A percentile compares a stretch with the other conserved stretches of the same genome.
These are phyloP conservation scores for Cryphonectria carpinicola DNA, from an alignment of 2,329 filamentous ascomycete genomes.

Conservation along the genomic window DNA sequence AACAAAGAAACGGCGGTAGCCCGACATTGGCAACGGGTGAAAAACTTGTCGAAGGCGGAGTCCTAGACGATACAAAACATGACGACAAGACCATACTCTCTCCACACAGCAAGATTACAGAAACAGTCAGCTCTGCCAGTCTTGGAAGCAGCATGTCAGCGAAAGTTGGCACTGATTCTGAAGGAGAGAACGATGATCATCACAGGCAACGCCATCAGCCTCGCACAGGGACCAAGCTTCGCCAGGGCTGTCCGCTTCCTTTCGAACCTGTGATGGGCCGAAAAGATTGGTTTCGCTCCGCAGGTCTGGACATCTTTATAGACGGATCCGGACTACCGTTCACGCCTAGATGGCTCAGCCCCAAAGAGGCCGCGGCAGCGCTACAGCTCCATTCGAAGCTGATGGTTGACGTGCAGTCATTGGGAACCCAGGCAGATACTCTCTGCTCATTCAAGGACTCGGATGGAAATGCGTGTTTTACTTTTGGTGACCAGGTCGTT, in stretches of 20 bases:
- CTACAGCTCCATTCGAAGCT: neutral
- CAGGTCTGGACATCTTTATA: neutral
- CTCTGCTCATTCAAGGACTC: neutral
- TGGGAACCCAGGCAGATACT: neutral
- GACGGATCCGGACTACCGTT: slow-evolving; percentile 5
- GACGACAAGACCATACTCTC: too few relatives aligned
- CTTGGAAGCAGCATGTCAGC: neutral
- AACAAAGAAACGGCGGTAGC: neutral
- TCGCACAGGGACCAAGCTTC: neutral
- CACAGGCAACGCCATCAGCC: neutral
- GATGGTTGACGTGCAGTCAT: slow-evolving; percentile 1
- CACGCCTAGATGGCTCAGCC: neutral
- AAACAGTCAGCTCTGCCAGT: neutral
- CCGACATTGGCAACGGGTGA: too few relatives aligned
- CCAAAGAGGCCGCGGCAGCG: neutral
- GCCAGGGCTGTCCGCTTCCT: neutral
- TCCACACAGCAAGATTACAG: neutral
- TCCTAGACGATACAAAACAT: neutral
- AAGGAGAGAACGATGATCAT: neutral
- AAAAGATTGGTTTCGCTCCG: slow-evolving; percentile 2
- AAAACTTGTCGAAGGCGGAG: neutral
- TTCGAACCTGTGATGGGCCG: neutral
- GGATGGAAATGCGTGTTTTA: slow-evolving; percentile 7
- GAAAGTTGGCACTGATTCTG: neutral
- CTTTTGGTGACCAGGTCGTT: slow-evolving; percentile 5